Base-by-base conservation (phyloP, 768 basidiomycete genomes). In the Suillus alpinus region DNA sequence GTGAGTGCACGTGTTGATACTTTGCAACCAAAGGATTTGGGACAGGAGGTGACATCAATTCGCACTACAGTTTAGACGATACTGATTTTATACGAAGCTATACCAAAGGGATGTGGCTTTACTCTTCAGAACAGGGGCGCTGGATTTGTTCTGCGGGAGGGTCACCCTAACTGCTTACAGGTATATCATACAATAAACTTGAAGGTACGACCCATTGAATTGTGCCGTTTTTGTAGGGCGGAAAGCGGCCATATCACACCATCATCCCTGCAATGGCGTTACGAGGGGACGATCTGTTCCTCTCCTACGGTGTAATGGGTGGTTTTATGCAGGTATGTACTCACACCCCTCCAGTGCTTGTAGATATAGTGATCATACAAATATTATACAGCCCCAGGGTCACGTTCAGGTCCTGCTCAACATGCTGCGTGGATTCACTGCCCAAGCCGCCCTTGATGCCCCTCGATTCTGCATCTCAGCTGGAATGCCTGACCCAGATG, bases 391-490 rank as follows among this genome's bases (percentile, higher is more conserved):
- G 85, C 96, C 96, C 1, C 95, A 96, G 80, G 95, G 97, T 0
- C 96, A 98, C 66, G 83, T 98, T 4, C 97, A 99, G 75, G 95
- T 98, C 7, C 79, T 98, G 29, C 75, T 98, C 32, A 97, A 95
- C 70, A 83, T 97, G 56, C 81, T 98, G 31, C 84, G 94, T 50
- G 95, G 95, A 2, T 92, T 86, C 72, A 90, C 87, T 2, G 83
- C 87, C 0, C 97, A 99, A 75, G 86, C 92, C 3, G 92, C 95
- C 14, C 83, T 99, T 40, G 96, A 98, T 74, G 90, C 94, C 0
- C 96, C 95, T 9, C 86, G 96, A 14, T 97, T 98, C 78, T 98
- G 95, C 71, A 98, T 98, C 60, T 95, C 94, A 14, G 85, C 93
- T 18, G 91, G 90, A 29, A 82, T 81, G 59, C 89, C 92, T 0